A percentile compares a stretch with the other conserved stretches of the same genome.
These are phyloP conservation scores for Knufia fluminis DNA, from an alignment of 2,329 filamentous ascomycete species.

Conservation along the genomic window DNA sequence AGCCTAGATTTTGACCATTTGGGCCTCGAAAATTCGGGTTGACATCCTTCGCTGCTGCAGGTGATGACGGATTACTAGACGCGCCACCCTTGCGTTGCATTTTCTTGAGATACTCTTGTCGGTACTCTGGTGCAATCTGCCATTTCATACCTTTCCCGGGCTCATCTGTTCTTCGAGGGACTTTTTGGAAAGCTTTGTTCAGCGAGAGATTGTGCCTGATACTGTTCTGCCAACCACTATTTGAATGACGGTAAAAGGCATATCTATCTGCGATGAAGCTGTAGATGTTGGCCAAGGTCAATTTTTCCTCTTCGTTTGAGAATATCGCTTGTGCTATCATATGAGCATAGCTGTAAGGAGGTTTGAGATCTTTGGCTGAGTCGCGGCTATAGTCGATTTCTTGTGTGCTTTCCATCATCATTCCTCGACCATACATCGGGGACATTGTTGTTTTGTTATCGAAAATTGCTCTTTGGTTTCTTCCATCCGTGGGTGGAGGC, in stretches of 20 bases:
- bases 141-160: slow-evolving; percentile 99
- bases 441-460: slow-evolving; percentile 36
- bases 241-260: slow-evolving; percentile 79
- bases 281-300: slow-evolving; percentile 89
- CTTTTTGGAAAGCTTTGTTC: slow-evolving; percentile 90
- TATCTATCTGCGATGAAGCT: slow-evolving; percentile 85
- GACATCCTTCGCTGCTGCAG: slow-evolving; percentile 34
- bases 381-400: slow-evolving; percentile 59
- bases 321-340: slow-evolving; percentile 96
- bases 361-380: slow-evolving; percentile 82
- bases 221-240: slow-evolving; percentile 94
- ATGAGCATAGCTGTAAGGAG: slow-evolving; percentile 90
- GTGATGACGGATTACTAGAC: slow-evolving; percentile 37
- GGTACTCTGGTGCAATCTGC: slow-evolving; percentile 77
- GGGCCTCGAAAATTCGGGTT: slow-evolving; percentile 30
- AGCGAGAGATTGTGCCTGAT: slow-evolving; percentile 94
- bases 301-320: slow-evolving; percentile 73
- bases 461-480: slow-evolving; percentile 21
- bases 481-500: slow-evolving; percentile 24
- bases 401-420: slow-evolving; percentile 46
- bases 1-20: slow-evolving; percentile 27
- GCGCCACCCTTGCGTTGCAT: slow-evolving; percentile 32
- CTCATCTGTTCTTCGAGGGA: slow-evolving; percentile 83
- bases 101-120: slow-evolving; percentile 79
- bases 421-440: slow-evolving; percentile 40